Base-by-base conservation (phyloP, 179 eudicot genomes). In the Amaranthus tricolor region DNA sequence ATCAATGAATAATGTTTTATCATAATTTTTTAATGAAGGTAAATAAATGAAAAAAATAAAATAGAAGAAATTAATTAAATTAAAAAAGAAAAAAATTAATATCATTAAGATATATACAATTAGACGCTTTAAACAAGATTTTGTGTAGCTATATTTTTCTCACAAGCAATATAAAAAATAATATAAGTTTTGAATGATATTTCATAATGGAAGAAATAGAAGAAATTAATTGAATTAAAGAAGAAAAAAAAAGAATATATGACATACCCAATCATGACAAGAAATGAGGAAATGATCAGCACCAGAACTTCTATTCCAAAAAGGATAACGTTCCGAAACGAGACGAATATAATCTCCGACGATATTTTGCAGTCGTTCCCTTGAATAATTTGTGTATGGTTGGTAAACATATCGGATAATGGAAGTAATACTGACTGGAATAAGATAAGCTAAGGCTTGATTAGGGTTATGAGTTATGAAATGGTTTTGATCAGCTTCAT, bases 201-300 rank as follows among this genome's bases (percentile, higher is more conserved):
- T n/a, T n/a, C n/a, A n/a, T n/a, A n/a, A n/a, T n/a, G n/a, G n/a
- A n/a, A n/a, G n/a, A n/a, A n/a, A n/a, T n/a, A n/a, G n/a, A n/a
- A n/a, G n/a, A n/a, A n/a, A n/a, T n/a, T n/a, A n/a, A n/a, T n/a
- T n/a, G n/a, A n/a, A n/a, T n/a, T n/a, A n/a, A n/a, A n/a, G n/a
- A n/a, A n/a, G n/a, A n/a, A n/a, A 61, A 1, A 45, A 6, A 19
- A 31, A 16, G 9, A 51, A 15, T 7, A 43, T 5, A 12, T 21
- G n/a, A 70, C 82, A 20, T 85, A 89, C 93, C 91, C 93, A 89
- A 75, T 89, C 93, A 78, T 89, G 93, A 62, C 91, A 89, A 68
- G 93, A 84, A 67, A 80, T 68, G 82, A 89, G 85, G 78, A 87
- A 86, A 66, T 89, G 93, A 65, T 89, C 90, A 49, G 86, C 88